Base-by-base conservation (phyloP, 1,284 basidiomycete species). In the Retiboletus fuscus region DNA sequence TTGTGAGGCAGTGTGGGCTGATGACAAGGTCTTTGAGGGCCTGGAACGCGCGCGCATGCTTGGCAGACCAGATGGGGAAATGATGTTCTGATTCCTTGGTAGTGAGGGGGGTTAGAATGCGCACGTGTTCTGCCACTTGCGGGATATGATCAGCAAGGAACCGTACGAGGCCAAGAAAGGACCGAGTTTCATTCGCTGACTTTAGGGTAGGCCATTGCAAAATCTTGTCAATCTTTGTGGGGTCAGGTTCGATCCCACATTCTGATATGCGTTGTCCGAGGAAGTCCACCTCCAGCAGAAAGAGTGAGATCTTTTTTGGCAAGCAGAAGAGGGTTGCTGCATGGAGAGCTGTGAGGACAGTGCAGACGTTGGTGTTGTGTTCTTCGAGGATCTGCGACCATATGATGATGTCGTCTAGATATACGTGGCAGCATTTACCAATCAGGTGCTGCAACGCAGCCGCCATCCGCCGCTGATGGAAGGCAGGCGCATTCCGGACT, bases 381-480 rank as follows among this genome's bases (percentile, higher is more conserved):
- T 85, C 78, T 3, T 80, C 75, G 0, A 80, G 6, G 0, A 75
- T 72, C 6, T 81, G 55, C 1, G 78, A 82, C 74, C 76, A 85
- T 28, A 86, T 82, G 60, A 85, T 80, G 22, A 85, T 84, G 64
- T 85, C 76, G 67, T 86, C 82, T 0, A 86, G 68, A 64, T 85
- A 85, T 0, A 84, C 76, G 43, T 77, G 74, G 22, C 72, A 77
- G 8, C 74, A 72, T 64, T 72, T 69, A 0, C 79, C 75, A 30
- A 83, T 71, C 3, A 80, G 64, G 1, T 74, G 73, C 1, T 30
- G 47, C 0, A 82, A 65, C 0, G 72, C 70, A 3, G 46, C 3
- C 0, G 68, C 68, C 74, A 82, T 77, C 0, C 58, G 53, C 0
- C 53, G 22, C 39, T 82, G 79, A 43, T 82, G 78, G 1, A 70